Percentiles rank a stretch among this genome's conserved stretches.
These are phyloP conservation scores for Boletus vermiculosoides DNA, from an alignment of 768 basidiomycete genomes.

Conservation along the genomic window DNA sequence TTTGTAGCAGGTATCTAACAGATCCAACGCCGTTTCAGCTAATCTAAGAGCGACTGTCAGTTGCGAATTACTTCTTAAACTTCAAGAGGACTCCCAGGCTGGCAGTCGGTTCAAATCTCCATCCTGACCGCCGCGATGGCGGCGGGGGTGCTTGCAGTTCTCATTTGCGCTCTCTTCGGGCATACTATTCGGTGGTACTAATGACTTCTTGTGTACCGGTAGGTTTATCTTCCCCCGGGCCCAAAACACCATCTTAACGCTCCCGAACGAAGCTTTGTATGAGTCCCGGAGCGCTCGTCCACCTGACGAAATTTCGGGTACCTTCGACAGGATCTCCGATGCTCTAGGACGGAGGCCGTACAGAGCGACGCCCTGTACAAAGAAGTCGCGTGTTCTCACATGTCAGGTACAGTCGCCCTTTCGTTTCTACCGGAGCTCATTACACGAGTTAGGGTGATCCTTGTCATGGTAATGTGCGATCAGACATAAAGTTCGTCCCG, in stretches of 20 bases:
- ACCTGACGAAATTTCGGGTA: constrained; percentile 3
- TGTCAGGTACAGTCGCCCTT: background rate
- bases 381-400: background rate
- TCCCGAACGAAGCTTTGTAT: constrained; percentile 3
- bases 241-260: constrained; percentile 8
- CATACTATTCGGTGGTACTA: constrained; percentile 21
- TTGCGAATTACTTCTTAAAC: background rate
- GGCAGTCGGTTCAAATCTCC: constrained; percentile 16
- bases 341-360: constrained; percentile 10
- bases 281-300: constrained; percentile 6
- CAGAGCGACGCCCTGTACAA: background rate
- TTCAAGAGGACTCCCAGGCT: constrained; percentile 2
- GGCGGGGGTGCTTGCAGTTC: constrained; percentile 18
- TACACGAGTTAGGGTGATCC: background rate
- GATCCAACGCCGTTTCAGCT: constrained; percentile 20
- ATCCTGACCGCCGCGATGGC: constrained; percentile 28
- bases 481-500: constrained; percentile 1
- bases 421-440: constrained; percentile 8
- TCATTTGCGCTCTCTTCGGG: constrained; percentile 21
- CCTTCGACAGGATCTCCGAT: constrained; percentile 14
- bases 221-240: constrained; percentile 1
- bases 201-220: constrained; percentile 5
- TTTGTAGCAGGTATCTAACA: background rate
- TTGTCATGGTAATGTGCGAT: constrained; percentile 3
- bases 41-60: constrained; percentile 13